Evolutionary conservation across 257 asterid genomes (phyloP).

Genomic region (Solanum megistacrolobum): DNA sequence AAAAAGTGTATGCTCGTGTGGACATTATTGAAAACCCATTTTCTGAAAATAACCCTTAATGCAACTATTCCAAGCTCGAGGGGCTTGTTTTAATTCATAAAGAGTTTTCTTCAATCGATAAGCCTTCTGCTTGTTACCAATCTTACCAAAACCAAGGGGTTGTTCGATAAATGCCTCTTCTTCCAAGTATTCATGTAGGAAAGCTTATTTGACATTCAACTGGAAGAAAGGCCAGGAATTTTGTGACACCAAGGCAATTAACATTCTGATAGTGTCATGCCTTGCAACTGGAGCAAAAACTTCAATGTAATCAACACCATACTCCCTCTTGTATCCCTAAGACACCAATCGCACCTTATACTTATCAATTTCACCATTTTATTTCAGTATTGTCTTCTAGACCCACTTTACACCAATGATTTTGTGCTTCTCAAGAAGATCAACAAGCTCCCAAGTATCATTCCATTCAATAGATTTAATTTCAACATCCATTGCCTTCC

Average conservation of each 20-base stretch:
- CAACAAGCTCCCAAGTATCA: not conserved
- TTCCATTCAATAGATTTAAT: not conserved
- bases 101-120: no score
- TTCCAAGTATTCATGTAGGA: not conserved
- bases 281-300: not conserved
- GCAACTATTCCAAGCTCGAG: no score
- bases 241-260: not conserved
- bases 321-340: not conserved
- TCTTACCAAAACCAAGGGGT: no score
- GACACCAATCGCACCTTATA: not conserved
- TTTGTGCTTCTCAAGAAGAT: not conserved
- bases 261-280: no score
- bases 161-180: not conserved
- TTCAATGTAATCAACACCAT: not conserved
- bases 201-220: not conserved
- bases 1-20: no score
- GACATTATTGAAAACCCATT: no score
- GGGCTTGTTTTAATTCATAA: no score
- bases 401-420: not conserved
- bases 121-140: no score
- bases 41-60: no score
- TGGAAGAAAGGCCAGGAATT: not conserved
- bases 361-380: not conserved
- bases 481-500: not conserved
- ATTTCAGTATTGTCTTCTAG: not conserved